Percentiles rank a stretch among this genome's conserved stretches.
Conservation (phyloP, 2,329 filamentous ascomycete species). For the Ophiobolus disseminans region DNA sequence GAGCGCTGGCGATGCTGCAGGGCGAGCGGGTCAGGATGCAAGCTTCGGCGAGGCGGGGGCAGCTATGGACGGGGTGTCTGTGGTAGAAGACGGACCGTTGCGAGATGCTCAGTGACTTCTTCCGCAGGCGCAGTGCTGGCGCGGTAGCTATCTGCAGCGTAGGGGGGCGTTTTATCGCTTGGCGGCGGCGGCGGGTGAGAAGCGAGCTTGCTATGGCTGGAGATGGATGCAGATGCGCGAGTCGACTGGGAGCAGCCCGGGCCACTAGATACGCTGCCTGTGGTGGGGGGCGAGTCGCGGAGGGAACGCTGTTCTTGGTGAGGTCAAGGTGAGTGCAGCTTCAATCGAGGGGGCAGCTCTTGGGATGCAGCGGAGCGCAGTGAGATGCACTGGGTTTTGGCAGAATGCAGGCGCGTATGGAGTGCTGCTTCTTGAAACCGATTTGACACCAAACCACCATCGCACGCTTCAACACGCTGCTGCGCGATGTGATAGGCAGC, state of each 20-base stretch:
- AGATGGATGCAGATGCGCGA: conserved; percentile 25
- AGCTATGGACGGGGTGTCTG: no score
- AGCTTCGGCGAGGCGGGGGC: conserved; percentile 12
- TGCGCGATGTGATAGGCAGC: conserved; percentile 29
- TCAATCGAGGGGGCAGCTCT: not conserved
- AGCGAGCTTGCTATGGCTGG: conserved; percentile 44
- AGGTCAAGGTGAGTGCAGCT: not conserved
- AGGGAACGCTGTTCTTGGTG: not conserved
- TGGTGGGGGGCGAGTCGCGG: conserved; percentile 20
- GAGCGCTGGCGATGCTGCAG: conserved; percentile 10
- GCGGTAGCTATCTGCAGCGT: conserved; percentile 43
- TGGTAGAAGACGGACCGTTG: conserved; percentile 25
- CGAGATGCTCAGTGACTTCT: conserved; percentile 19
- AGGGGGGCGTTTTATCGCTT: conserved; percentile 46
- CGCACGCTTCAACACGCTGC: conserved; percentile 17
- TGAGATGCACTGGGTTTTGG: conserved; percentile 24
- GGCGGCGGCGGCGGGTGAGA: conserved; percentile 43
- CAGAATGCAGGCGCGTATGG: conserved; percentile 33
- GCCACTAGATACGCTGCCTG: conserved; percentile 3
- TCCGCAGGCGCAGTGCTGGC: conserved; percentile 25
- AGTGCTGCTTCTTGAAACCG: conserved; percentile 29
- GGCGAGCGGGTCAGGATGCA: conserved; percentile 12
- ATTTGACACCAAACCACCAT: conserved; percentile 32
- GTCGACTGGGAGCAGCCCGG: conserved; percentile 21
- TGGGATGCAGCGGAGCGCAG: not conserved